Evolutionary conservation across 2,329 filamentous ascomycete genomes (phyloP).

Genomic region (Cercospora sp.): DNA sequence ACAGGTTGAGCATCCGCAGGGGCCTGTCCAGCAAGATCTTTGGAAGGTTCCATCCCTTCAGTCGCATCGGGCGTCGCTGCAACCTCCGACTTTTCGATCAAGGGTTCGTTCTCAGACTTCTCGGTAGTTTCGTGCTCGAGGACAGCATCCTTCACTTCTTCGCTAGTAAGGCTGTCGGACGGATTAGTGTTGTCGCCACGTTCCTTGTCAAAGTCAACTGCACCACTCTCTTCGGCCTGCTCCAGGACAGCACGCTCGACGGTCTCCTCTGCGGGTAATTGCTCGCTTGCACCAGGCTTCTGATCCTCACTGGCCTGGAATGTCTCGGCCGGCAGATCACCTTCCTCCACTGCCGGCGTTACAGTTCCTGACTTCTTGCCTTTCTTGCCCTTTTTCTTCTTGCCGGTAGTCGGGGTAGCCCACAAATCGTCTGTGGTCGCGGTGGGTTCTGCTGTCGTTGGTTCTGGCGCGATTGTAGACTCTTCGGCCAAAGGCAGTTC

Average conservation of each 20-base stretch:
- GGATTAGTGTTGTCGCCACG: not conserved
- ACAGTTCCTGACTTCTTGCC: slow-evolving; percentile 41
- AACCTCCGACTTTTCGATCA: not conserved
- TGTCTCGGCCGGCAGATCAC: slow-evolving; percentile 27
- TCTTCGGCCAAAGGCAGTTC: not conserved
- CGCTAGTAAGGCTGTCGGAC: not conserved
- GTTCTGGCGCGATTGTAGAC: not conserved
- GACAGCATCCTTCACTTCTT: not conserved
- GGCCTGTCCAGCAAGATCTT: not conserved
- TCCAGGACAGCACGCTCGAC: not conserved
- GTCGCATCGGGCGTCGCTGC: not conserved
- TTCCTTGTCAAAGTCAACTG: not conserved
- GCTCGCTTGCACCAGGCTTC: not conserved
- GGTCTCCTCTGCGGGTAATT: not conserved
- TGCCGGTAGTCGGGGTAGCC: slow-evolving; percentile 31
- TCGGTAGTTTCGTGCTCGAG: not conserved
- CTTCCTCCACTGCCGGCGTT: slow-evolving; percentile 11
- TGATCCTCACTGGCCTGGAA: not conserved
- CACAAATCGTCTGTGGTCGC: slow-evolving; percentile 25
- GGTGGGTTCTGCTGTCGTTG: not conserved
- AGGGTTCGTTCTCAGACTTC: not conserved
- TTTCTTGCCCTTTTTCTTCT: slow-evolving; percentile 44
- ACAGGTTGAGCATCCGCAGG: not conserved
- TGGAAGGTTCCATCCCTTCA: not conserved
- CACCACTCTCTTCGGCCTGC: not conserved